Evolutionary conservation across 208 protist species (phyloP).

Genomic region (Leishmania major): DNA sequence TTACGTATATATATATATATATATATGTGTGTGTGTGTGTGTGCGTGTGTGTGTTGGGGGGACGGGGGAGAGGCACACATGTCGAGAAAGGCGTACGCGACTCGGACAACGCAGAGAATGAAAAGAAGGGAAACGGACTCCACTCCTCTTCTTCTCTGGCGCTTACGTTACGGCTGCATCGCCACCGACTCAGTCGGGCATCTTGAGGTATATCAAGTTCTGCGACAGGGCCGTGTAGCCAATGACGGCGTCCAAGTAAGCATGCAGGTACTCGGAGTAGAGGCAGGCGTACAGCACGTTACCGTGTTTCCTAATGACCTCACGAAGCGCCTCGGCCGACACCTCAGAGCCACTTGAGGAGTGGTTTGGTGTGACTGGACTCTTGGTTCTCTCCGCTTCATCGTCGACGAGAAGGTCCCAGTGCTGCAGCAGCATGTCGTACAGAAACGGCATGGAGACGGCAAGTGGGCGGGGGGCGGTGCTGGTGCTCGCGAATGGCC

Average conservation of each 20-base stretch:
- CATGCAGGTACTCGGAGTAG: constrained; percentile 65
- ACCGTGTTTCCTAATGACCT: constrained; percentile 36
- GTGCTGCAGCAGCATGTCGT: constrained; percentile 34
- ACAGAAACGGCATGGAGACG: constrained; percentile 22
- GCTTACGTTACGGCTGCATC: not conserved
- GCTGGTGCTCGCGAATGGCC: constrained; percentile 8
- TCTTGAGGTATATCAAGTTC: constrained; percentile 50
- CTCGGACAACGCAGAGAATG: not conserved
- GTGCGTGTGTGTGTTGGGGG: no score
- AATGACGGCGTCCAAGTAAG: constrained; percentile 65
- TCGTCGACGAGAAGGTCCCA: constrained; percentile 28
- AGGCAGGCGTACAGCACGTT: constrained; percentile 39
- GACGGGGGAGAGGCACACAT: not conserved
- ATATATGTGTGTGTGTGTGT: not conserved
- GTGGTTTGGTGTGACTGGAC: not conserved
- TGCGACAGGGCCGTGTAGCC: constrained; percentile 72
- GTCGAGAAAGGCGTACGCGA: no score
- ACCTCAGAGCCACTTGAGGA: not conserved
- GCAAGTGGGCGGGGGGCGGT: constrained; percentile 1
- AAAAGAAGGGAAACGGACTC: not conserved
- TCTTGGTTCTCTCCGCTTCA: not conserved
- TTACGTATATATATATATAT: not conserved
- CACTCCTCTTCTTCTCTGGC: not conserved
- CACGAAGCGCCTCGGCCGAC: constrained; percentile 11
- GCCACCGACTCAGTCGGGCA: not conserved